Percentiles rank a stretch among this genome's conserved stretches.
Evolutionary conservation across 768 basidiomycete genomes (phyloP).

Genomic region (Amanita jacksonii): DNA sequence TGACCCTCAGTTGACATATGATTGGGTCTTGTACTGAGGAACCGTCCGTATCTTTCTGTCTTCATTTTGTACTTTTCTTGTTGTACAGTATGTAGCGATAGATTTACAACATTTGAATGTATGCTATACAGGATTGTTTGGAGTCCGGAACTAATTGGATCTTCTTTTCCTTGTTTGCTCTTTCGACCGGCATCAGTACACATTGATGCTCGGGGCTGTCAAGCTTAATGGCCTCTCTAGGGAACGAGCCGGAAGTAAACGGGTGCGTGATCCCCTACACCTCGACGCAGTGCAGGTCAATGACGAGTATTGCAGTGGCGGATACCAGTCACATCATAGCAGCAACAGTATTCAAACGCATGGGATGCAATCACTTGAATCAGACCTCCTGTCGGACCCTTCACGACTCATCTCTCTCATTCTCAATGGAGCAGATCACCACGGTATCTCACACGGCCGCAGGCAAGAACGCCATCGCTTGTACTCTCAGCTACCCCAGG

Average conservation of each 20-base stretch:
- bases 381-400: conserved; percentile 5
- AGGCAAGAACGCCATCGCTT: conserved; percentile 15
- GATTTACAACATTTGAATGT: no score
- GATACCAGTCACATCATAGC: background rate
- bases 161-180: background rate
- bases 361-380: background rate
- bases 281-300: no score
- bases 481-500: conserved; percentile 14
- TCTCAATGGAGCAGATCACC: background rate
- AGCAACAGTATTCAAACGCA: background rate
- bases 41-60: background rate
- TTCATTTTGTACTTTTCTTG: background rate
- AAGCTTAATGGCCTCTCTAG: background rate
- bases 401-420: conserved; percentile 1
- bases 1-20: no score
- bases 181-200: background rate
- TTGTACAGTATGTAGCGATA: no score
- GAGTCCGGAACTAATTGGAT: no score
- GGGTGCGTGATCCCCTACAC: no score
- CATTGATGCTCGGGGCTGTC: background rate
- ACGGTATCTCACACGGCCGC: conserved; percentile 6
- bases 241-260: background rate
- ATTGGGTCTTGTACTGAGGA: no score
- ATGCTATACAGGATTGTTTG: no score
- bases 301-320: background rate